Base-by-base conservation (phyloP, 2,329 filamentous ascomycete species). In the Aspergillus novofumigatus region DNA sequence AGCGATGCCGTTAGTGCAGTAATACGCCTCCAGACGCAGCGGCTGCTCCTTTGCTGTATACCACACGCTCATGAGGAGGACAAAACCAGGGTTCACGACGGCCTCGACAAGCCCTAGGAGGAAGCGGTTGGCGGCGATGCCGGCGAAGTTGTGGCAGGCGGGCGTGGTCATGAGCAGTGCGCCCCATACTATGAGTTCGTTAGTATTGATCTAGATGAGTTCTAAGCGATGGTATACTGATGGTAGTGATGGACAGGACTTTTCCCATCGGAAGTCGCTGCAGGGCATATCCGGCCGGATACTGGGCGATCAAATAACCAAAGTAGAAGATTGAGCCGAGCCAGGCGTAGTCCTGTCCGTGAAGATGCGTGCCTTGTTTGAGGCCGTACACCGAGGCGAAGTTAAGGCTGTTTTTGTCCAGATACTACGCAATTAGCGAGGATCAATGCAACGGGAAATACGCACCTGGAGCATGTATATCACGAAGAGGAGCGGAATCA, bases 21-120 rank as follows among this genome's bases (percentile, higher is more conserved):
- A 85, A 69, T 82, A 86, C 0, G 78, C 72, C 51, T 81, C 81
- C 6, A 83, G 74, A 0, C 83, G 78, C 4, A 84, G 68, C 0
- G 80, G 80, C 52, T 82, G 79, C 5, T 81, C 76, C 7, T 75
- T 69, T 0, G 76, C 67, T 0, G 70, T 75, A 60, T 81, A 83
- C 79, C 80, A 83, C 70, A 80, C 80, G 4, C 76, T 71, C 26
- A 80, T 78, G 41, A 82, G 77, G 59, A 82, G 73, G 63, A 81
- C 80, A 51, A 81, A 80, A 5, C 76, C 76, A 0, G 80, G 78
- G 0, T 78, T 80, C 2, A 82, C 77, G 0, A 76, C 73, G 0
- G 78, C 77, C 62, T 82, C 80, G 11, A 81, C 76, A 1, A 77
- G 52, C 9, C 80, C 80, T 2, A 82, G 66, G 8, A 81, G 66